A percentile compares a stretch with the other conserved stretches of the same genome.
These are phyloP conservation scores for Sherardia arvensis DNA, from an alignment of 257 asterid genomes.

Conservation along the genomic window DNA sequence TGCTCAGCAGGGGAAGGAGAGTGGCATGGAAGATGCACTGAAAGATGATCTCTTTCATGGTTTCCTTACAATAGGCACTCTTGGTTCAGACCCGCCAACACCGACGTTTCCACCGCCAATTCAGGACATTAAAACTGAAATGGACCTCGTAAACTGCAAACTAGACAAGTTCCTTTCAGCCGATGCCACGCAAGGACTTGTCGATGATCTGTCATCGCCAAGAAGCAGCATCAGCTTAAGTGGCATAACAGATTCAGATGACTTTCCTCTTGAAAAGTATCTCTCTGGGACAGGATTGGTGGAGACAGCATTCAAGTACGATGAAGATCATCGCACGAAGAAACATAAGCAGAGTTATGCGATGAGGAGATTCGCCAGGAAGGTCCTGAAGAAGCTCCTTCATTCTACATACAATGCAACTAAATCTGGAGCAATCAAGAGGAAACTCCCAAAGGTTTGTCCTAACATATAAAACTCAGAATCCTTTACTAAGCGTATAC, in stretches of 20 bases:
- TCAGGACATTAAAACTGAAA: conserved; percentile 31
- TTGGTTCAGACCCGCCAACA: conserved; percentile 69
- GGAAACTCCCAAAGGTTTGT: conserved; percentile 62
- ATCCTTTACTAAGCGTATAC: neutral
- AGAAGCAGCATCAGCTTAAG: conserved; percentile 51
- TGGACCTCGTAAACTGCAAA: conserved; percentile 49
- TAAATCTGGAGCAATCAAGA: conserved; percentile 35
- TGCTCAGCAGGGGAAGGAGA: conserved; percentile 19
- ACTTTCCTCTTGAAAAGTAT: conserved; percentile 61
- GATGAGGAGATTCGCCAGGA: conserved; percentile 40
- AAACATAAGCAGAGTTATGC: conserved; percentile 2
- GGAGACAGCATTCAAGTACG: conserved; percentile 24
- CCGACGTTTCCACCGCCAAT: conserved; percentile 46
- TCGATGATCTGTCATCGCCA: conserved; percentile 31
- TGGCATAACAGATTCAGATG: conserved; percentile 30
- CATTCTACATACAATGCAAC: conserved; percentile 16
- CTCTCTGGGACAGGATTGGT: conserved; percentile 35
- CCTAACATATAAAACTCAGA: neutral
- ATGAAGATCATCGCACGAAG: conserved; percentile 14
- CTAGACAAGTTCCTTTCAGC: conserved; percentile 62
- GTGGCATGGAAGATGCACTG: conserved; percentile 15
- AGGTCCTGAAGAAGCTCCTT: conserved; percentile 40
- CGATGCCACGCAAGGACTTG: conserved; percentile 36
- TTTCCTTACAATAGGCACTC: conserved; percentile 82
- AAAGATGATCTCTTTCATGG: conserved; percentile 36